Evolutionary conservation across 2,329 filamentous ascomycete species (phyloP).

Genomic region (Seiridium unicorne): DNA sequence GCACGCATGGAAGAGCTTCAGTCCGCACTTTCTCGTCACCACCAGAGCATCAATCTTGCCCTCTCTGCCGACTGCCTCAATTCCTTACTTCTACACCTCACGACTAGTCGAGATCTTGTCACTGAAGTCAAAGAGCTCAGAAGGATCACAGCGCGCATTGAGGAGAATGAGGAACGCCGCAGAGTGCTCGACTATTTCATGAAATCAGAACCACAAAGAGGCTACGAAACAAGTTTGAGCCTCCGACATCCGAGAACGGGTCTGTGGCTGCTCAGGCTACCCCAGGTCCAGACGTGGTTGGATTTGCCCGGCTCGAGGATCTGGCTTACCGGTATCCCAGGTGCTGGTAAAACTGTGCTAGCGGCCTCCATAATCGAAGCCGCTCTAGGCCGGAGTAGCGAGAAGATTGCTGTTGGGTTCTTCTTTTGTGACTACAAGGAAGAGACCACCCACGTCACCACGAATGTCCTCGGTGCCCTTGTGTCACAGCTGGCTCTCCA

Average conservation of each 20-base stretch:
- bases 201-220: not conserved
- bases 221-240: not conserved
- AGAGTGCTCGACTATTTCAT: not conserved
- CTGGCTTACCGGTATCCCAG: slow-evolving; percentile 26
- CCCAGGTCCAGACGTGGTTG: slow-evolving; percentile 18
- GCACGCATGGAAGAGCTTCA: not conserved
- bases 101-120: not conserved
- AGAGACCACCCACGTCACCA: not conserved
- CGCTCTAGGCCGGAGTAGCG: not conserved
- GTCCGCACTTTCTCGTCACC: not conserved
- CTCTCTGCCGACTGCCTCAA: not conserved
- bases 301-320: slow-evolving; percentile 13
- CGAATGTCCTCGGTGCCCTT: slow-evolving; percentile 23
- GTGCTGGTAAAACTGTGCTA: slow-evolving; percentile 25
- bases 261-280: not conserved
- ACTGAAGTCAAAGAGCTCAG: not conserved
- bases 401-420: not conserved
- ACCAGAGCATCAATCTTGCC: not conserved
- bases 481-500: slow-evolving; percentile 27
- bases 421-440: not conserved
- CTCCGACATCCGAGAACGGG: not conserved
- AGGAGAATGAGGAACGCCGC: not conserved
- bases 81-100: not conserved
- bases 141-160: not conserved
- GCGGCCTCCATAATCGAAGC: slow-evolving; percentile 20